A percentile compares a stretch with the other conserved stretches of the same genome.
These are phyloP conservation scores for Penicillium freii DNA, from an alignment of 2,329 filamentous ascomycete genomes.

Conservation along the genomic window DNA sequence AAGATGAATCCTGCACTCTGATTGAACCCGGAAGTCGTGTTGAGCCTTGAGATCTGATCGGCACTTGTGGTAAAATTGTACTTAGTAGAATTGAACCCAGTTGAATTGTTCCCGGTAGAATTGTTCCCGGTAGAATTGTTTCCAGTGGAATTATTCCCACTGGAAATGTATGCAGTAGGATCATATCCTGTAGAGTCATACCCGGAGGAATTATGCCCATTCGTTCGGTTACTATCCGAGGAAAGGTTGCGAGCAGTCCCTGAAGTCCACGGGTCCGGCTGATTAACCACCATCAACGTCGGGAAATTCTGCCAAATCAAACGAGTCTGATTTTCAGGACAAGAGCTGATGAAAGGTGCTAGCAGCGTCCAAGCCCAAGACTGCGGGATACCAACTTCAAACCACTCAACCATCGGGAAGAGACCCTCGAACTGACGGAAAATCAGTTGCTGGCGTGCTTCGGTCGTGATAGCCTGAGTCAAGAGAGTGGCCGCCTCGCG, in stretches of 20 bases:
- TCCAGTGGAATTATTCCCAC: not conserved
- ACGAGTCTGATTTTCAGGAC: constrained; percentile 69
- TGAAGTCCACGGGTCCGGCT: constrained; percentile 61
- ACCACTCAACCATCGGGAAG: constrained; percentile 81
- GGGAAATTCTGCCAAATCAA: constrained; percentile 86
- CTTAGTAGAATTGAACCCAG: not conserved
- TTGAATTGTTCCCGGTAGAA: not conserved
- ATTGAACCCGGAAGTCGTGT: constrained; percentile 38
- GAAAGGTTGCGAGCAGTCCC: not conserved
- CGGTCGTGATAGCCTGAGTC: constrained; percentile 72
- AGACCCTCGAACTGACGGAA: constrained; percentile 80
- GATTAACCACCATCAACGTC: constrained; percentile 67
- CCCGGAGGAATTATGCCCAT: not conserved
- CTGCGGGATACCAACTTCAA: constrained; percentile 75
- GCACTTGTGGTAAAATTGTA: not conserved
- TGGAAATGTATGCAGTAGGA: not conserved
- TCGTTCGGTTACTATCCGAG: constrained; percentile 53
- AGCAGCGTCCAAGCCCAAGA: constrained; percentile 81
- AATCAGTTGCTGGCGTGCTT: constrained; percentile 78
- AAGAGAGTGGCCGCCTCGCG: constrained; percentile 71
- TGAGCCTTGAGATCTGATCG: not conserved
- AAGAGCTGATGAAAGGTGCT: constrained; percentile 76
- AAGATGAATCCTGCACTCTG: not conserved
- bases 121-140: not conserved
- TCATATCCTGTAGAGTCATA: not conserved